phyloP scores from a whole-genome alignment of 1,284 basidiomycete genomes.

The Polyporus tsugae region DNA sequence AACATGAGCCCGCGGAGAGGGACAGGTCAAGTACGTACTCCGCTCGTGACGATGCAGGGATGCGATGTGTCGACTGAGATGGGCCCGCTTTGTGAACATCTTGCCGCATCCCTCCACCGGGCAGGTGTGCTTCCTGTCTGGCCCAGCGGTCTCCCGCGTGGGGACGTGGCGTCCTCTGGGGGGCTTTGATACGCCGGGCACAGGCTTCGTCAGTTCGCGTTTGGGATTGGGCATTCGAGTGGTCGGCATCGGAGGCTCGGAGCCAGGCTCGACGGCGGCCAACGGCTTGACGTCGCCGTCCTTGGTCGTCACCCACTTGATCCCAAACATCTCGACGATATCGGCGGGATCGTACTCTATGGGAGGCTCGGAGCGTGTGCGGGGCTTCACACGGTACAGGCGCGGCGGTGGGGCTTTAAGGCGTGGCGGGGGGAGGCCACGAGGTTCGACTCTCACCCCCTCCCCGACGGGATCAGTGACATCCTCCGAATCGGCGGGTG shows the following conservation, averaged over 20 bases:
- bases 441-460: slow-evolving; percentile 18
- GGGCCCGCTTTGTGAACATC: slow-evolving; percentile 78
- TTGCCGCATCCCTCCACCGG: slow-evolving; percentile 75
- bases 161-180: slow-evolving; percentile 76
- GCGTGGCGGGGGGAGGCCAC: slow-evolving; percentile 24
- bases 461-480: slow-evolving; percentile 4
- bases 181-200: slow-evolving; percentile 78
- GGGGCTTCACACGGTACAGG: slow-evolving; percentile 17
- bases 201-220: slow-evolving; percentile 44
- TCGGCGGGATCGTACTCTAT: slow-evolving; percentile 3
- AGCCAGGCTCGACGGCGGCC: neutral
- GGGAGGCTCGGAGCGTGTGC: slow-evolving; percentile 9
- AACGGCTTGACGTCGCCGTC: slow-evolving; percentile 14
- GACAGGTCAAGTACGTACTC: slow-evolving; percentile 57
- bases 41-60: slow-evolving; percentile 82
- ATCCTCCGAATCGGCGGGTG: slow-evolving; percentile 10
- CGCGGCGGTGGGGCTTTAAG: slow-evolving; percentile 23
- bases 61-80: slow-evolving; percentile 80
- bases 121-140: slow-evolving; percentile 62
- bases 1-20: neutral
- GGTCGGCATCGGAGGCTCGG: neutral
- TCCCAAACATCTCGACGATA: slow-evolving; percentile 14
- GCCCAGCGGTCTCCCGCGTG: slow-evolving; percentile 43
- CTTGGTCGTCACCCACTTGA: slow-evolving; percentile 9
- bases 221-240: neutral